Base-by-base conservation (phyloP, 805 yeast genomes). In the Wickerhamiella lipophila region DNA sequence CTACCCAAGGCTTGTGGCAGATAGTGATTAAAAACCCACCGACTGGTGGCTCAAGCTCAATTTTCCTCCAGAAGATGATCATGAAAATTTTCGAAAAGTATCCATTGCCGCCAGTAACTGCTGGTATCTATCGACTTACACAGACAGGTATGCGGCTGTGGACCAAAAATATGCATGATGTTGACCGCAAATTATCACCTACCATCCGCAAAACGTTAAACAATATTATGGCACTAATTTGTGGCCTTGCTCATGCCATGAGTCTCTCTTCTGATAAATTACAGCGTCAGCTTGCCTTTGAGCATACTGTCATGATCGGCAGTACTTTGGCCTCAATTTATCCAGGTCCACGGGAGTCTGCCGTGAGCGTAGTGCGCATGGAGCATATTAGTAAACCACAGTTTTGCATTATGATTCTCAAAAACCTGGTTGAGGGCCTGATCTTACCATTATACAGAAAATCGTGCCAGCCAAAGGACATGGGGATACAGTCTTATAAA, bases 1-100 rank as follows among this genome's bases (percentile, higher is more conserved):
- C 16, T 15, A 18, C 30, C 4, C 44, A 41, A 27, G 32, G 44
- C 35, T 11, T 41, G 32, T 32, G 38, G 38, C 38, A 32, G 38
- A 11, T 32, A 4, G 15, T 32, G 38, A 32, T 32, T 5, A 32
- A 16, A 19, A 15, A 32, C 19, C 38, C 38, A 6, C 38, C 38
- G 4, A 32, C 8, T 16, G 38, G 38, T 16, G 38, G 38, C 11
- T 16, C 38, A 3, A 32, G 38, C 19, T 32, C 38, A 7, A 5
- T 32, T 13, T 32, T 32, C 11, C 38, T 32, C 11, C 38, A 32
- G 19, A 32, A 32, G 19, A 32, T 32, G 38, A 32, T 32, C 38
- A 32, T 32, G 21, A 32, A 32, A 16, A n/a, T 32, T 13, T 32
- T 32, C 19, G 38, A 32, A 11, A 32, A 32, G 19, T 32, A 32